Conservation (phyloP, 495 filamentous ascomycete species). For the Friedmanniomyces simplex region DNA sequence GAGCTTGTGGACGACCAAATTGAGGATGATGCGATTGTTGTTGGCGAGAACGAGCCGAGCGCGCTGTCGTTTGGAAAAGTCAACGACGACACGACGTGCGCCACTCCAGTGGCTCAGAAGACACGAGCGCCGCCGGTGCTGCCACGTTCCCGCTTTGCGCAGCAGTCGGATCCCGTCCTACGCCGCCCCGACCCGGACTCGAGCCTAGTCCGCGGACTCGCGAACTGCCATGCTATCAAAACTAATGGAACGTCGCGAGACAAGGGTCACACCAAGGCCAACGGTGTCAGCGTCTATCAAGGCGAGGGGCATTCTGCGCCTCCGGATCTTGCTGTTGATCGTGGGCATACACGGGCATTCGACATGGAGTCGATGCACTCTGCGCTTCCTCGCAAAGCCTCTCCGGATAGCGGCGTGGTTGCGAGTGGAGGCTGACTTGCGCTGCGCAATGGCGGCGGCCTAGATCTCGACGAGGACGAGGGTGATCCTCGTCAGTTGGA, state of each 20-base stretch:
- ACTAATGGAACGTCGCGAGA: not conserved
- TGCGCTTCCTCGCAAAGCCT: not conserved
- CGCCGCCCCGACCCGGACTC: not conserved
- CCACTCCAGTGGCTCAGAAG: not conserved
- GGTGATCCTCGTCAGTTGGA: not conserved
- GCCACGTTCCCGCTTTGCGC: not conserved
- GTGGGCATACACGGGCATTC: not conserved
- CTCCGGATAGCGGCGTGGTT: not conserved
- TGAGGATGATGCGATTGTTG: conserved; percentile 15
- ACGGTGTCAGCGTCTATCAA: not conserved
- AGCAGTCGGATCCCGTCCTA: not conserved
- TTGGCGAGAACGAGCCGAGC: not conserved
- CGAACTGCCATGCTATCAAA: not conserved
- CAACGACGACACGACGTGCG: conserved; percentile 3
- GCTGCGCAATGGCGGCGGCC: not conserved
- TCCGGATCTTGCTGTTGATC: not conserved
- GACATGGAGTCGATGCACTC: not conserved
- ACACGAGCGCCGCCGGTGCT: not conserved
- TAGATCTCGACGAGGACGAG: not conserved
- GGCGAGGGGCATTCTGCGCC: not conserved
- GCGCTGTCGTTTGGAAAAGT: conserved; percentile 3
- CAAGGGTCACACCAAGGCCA: not conserved
- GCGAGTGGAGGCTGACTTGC: not conserved
- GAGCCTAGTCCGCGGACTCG: not conserved
- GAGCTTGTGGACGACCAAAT: conserved; percentile 4